Evolutionary conservation across 441 rosid species (phyloP), one percentile per base, ranked within the genome.

Genomic region (Erodium moschatum): DNA sequence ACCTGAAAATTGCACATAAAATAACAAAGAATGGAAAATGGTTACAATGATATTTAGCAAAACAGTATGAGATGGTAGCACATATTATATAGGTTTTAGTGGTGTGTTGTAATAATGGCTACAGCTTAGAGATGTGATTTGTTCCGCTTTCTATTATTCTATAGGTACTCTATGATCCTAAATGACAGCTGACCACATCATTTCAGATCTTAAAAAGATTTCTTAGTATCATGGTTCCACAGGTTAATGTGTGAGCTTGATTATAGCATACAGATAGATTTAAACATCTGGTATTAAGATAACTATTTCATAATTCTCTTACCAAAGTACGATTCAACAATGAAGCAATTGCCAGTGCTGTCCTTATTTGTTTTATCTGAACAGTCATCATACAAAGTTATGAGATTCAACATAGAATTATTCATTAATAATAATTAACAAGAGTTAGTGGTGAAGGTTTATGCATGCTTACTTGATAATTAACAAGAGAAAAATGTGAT

Each of bases 291-390:
- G 48, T 42, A 42, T 42, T 42, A 42, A 8, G 48, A 42, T 42
- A 12, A 42, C 48, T 42, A 42, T 42, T 42, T 8, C 48, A 42
- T 42, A 42, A 12, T 8, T 42, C 48, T 67, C 97, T 85, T 81
- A 95, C 99, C 90, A 95, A 82, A 0, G 91, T 87, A 69, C 97
- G 97, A 33, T 95, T 86, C 70, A 95, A 80, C 73, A 91, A 78
- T 66, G 90, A 77, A 44, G 99, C 96, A 74, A 95, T 82, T 76
- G 97, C 92, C 27, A 95, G 84, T 11, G 99, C 99, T 10, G 89
- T 78, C 84, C 97, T 87, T 75, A 95, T 86, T 78, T 95, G 97
- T 77, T 87, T 91, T 42, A 89, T 86, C 99, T 95, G 86, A 64
- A 78, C 56, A 75, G 70, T 42, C 7, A 8, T 58, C 64, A 48